Evolutionary conservation across 306 rosid species (phyloP).

Genomic region (Myrica gale): DNA sequence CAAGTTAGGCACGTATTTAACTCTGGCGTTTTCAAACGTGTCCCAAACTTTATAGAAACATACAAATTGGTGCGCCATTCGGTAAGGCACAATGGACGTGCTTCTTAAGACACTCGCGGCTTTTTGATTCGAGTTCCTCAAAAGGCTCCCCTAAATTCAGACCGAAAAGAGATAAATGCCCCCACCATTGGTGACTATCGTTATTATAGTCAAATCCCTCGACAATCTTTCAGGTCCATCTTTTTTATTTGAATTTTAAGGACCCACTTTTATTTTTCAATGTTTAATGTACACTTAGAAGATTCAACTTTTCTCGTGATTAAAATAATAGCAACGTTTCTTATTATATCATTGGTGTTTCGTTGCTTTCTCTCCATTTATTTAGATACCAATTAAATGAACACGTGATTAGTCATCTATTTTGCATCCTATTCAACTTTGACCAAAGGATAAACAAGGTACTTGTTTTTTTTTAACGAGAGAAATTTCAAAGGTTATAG

Average conservation of each 20-base stretch:
- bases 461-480: too few relatives aligned
- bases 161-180: neutral
- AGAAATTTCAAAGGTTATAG: too few relatives aligned
- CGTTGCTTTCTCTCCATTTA: neutral
- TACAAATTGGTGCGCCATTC: neutral
- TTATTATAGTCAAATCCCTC: neutral
- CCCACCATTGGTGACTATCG: neutral
- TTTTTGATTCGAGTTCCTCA: neutral
- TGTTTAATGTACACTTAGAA: neutral
- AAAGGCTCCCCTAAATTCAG: neutral
- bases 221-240: neutral
- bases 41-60: neutral
- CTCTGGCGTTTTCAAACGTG: too few relatives aligned
- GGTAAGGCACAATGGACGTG: neutral
- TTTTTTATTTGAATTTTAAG: conserved; percentile 1
- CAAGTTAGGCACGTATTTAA: too few relatives aligned
- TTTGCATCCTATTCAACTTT: neutral
- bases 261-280: neutral
- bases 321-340: neutral
- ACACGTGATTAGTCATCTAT: neutral
- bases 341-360: neutral
- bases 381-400: neutral
- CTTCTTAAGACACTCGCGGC: neutral
- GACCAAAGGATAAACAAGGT: too few relatives aligned
- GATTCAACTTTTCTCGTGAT: neutral